Evolutionary conservation across 805 yeast genomes (phyloP), one percentile per base, ranked within the genome.

Genomic region (Metschnikowia drakensbergensis): DNA sequence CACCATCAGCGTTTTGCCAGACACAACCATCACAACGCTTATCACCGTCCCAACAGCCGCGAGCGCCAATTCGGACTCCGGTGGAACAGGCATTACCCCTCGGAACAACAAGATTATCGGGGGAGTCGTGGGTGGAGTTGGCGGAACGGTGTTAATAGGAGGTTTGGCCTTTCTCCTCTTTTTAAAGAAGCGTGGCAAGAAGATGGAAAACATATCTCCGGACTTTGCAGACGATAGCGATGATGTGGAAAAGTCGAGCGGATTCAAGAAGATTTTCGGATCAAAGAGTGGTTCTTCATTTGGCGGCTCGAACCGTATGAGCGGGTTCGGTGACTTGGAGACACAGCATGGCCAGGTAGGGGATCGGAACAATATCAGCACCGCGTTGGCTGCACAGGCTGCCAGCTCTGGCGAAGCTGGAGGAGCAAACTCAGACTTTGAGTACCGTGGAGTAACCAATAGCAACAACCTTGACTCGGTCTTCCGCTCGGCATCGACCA

Each of bases 51-150:
- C 75, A 4, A 70, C 75, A 1, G 62, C 67, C 3, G 63, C 66
- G 5, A 40, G 33, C 11, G 49, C 48, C 2, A 47, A 51, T n/a
- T 26, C 37, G 22, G 43, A 39, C 30, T 33, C 47, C 29, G 46
- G 46, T 11, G 49, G 54, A 9, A 6, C 37, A 45, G 33, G 46
- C 3, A 45, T 47, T 10, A 17, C 60, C 7, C 47, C 47, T 17
- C 44, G 51, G 10, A 46, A 42, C 42, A 61, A 72, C 34, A 70
- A 66, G 51, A 58, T 72, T 37, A 70, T 72, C 23, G 77, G 77
- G 3, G 76, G 77, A 0, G 58, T 72, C 11, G 76, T 72, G n/a
- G 77, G 77, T 0, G 69, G 75, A 1, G 66, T 72, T 25, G 77
- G 76, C n/a, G 77, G 77, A 9, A 63, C 73, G 17, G 64, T 72